Evolutionary conservation across 192 early-diverging fungal genomes (phyloP).

Genomic region (Linnemannia schmuckeri): DNA sequence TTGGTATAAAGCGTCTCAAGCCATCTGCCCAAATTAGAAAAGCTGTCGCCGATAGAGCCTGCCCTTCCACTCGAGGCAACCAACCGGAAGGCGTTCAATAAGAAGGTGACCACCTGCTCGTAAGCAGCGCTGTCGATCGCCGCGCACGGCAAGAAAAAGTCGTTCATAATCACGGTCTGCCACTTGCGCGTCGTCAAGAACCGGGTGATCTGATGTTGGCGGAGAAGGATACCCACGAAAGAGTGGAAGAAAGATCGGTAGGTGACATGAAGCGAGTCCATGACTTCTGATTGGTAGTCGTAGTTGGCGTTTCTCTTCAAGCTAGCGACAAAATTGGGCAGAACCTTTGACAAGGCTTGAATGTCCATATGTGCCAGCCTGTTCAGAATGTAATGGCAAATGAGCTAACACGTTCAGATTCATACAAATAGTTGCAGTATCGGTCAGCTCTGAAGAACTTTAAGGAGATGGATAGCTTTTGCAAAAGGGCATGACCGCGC

Average conservation of each 20-base stretch:
- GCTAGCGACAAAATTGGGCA: conserved; percentile 55
- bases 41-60: conserved; percentile 39
- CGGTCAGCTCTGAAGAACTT: not conserved
- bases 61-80: conserved; percentile 50
- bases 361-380: conserved; percentile 54
- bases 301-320: conserved; percentile 41
- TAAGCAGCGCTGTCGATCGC: conserved; percentile 54
- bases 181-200: conserved; percentile 52
- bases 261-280: conserved; percentile 55
- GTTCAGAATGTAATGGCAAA: conserved; percentile 65
- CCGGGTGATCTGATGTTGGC: conserved; percentile 49
- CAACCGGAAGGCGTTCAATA: conserved; percentile 44
- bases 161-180: conserved; percentile 57
- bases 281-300: conserved; percentile 21
- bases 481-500: not conserved
- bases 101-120: conserved; percentile 49
- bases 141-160: conserved; percentile 57
- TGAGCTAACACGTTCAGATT: conserved; percentile 16
- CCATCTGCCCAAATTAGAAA: conserved; percentile 37
- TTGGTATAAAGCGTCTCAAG: conserved; percentile 40
- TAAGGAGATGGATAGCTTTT: not conserved
- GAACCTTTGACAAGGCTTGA: conserved; percentile 39
- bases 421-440: not conserved
- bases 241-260: conserved; percentile 64
- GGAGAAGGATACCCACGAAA: conserved; percentile 51